Evolutionary conservation across 2,329 filamentous ascomycete genomes (phyloP).

Genomic region (Lecanicillium sp.): DNA sequence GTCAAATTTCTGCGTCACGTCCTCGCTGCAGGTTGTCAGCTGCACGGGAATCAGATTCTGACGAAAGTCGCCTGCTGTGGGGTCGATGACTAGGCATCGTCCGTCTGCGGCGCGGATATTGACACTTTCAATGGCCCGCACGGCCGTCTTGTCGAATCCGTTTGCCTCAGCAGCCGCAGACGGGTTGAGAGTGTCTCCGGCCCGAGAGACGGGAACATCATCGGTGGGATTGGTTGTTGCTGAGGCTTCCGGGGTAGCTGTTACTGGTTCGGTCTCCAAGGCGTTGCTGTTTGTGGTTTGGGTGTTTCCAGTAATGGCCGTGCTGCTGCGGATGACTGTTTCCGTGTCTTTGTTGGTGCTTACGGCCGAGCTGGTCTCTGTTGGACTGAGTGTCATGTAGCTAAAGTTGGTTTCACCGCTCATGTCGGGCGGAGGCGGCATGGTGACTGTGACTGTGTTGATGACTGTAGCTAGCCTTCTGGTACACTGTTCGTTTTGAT

Average conservation of each 20-base stretch:
- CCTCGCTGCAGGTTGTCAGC: conserved; percentile 34
- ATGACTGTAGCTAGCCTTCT: not conserved
- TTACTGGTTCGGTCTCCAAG: not conserved
- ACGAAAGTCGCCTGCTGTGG: conserved; percentile 44
- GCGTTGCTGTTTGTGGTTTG: not conserved
- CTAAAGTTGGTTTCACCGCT: not conserved
- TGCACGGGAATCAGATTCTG: conserved; percentile 43
- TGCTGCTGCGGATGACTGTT: not conserved
- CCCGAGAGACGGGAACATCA: conserved; percentile 39
- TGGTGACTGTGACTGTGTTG: conserved; percentile 6
- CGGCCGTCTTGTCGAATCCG: conserved; percentile 36
- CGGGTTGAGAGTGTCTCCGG: conserved; percentile 39
- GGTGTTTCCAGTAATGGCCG: not conserved
- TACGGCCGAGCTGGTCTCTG: not conserved
- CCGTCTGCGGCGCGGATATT: conserved; percentile 39
- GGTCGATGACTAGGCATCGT: conserved; percentile 42
- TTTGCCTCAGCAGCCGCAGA: conserved; percentile 41
- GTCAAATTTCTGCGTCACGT: conserved; percentile 41
- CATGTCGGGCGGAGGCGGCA: not conserved
- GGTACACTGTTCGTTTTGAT: not conserved
- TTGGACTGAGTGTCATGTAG: not conserved
- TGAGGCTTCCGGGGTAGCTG: conserved; percentile 4
- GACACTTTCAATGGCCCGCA: conserved; percentile 34
- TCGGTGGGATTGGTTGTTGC: conserved; percentile 22
- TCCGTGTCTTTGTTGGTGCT: not conserved